Evolutionary conservation across 2,329 filamentous ascomycete genomes (phyloP).

Genomic region (Lasiodiplodia gonubiensis): DNA sequence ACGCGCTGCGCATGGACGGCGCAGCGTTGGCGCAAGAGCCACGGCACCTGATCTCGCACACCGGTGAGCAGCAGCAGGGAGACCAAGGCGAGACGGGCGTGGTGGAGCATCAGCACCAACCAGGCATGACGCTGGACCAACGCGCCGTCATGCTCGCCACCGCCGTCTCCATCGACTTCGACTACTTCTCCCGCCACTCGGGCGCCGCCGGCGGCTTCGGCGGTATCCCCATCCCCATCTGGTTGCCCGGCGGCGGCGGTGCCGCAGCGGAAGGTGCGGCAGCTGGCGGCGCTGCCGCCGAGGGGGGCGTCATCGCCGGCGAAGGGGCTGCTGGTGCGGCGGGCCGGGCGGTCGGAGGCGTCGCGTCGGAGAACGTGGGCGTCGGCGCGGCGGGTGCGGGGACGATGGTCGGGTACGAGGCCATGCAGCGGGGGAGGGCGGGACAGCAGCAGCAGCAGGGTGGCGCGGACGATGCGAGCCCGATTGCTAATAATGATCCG

Average conservation of each 20-base stretch:
- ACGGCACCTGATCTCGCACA: background rate
- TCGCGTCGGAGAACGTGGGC: conserved; percentile 46
- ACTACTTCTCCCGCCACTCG: conserved; percentile 70
- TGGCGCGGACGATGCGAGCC: conserved; percentile 39
- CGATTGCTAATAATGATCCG: conserved; percentile 38
- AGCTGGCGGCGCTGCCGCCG: conserved; percentile 47
- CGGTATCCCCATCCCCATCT: conserved; percentile 53
- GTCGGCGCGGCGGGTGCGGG: conserved; percentile 55
- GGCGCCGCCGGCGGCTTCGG: conserved; percentile 51
- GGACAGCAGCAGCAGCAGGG: conserved; percentile 36
- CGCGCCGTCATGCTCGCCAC: conserved; percentile 70
- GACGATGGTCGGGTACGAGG: conserved; percentile 67
- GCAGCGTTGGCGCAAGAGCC: conserved; percentile 40
- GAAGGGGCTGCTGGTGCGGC: conserved; percentile 45
- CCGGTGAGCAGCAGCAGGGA: background rate
- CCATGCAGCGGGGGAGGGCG: conserved; percentile 61
- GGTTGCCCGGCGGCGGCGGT: conserved; percentile 55
- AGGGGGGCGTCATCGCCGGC: conserved; percentile 47
- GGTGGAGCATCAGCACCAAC: conserved; percentile 40
- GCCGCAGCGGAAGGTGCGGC: conserved; percentile 40
- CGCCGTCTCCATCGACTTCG: conserved; percentile 69
- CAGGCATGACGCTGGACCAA: conserved; percentile 69
- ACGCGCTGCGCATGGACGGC: conserved; percentile 68
- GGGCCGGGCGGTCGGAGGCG: conserved; percentile 57
- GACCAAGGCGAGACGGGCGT: background rate